Evolutionary conservation across 148 eudicot species (phyloP).

Genomic region (Linanthus parryae): DNA sequence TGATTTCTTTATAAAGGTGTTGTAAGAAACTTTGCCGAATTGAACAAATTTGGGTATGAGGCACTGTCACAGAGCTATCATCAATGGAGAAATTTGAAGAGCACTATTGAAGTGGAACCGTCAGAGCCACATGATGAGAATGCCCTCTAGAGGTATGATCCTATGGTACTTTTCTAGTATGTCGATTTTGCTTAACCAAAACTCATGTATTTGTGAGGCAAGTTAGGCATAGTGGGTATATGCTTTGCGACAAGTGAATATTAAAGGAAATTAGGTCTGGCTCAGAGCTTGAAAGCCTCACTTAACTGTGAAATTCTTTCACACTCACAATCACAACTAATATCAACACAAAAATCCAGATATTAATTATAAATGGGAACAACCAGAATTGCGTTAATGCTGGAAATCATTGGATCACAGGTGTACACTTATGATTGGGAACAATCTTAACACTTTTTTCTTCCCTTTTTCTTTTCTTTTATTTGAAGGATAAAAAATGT

Average conservation of each 20-base stretch:
- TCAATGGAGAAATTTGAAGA: too few species aligned
- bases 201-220: constrained; percentile 5
- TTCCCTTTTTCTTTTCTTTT: too few species aligned
- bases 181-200: constrained; percentile 2
- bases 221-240: constrained; percentile 2
- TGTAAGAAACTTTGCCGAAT: too few species aligned
- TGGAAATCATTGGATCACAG: neutral
- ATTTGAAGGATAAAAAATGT: too few species aligned
- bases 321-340: neutral
- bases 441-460: too few species aligned
- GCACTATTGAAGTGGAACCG: too few species aligned
- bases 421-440: too few species aligned
- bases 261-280: neutral
- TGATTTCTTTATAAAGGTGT: too few species aligned
- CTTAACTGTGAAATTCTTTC: too few species aligned
- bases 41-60: too few species aligned
- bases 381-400: neutral
- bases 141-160: neutral
- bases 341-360: neutral
- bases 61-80: too few species aligned
- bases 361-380: neutral
- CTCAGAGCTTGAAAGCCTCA: too few species aligned
- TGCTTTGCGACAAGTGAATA: neutral
- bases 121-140: neutral
- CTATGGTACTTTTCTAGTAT: neutral